Conservation (phyloP, 352 stramenopile species). For the Globisporangium sylvaticum region DNA sequence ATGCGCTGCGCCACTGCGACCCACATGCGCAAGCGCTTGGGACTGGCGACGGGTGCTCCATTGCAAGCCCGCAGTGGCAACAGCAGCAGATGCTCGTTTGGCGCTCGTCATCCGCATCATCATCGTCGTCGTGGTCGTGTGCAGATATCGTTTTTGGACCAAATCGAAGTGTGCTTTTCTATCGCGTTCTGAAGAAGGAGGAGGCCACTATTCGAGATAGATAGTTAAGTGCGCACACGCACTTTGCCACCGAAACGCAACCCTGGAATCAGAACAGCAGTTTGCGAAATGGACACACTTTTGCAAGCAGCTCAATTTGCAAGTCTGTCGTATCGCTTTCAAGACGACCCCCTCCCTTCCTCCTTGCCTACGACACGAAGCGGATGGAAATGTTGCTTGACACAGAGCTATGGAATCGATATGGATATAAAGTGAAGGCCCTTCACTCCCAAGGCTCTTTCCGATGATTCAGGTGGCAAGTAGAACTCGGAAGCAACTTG, state of each 20-base stretch:
- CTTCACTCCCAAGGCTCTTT: neutral
- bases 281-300: too few species aligned
- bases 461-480: neutral
- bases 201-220: neutral
- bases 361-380: neutral
- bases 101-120: neutral
- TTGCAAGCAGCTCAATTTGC: too few species aligned
- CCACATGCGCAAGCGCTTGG: neutral
- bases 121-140: neutral
- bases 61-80: neutral
- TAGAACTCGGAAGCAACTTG: neutral
- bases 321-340: too few species aligned
- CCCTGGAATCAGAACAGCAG: too few species aligned
- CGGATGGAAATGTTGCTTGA: constrained; percentile 1
- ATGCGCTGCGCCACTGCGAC: neutral
- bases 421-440: neutral
- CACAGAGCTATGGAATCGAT: neutral
- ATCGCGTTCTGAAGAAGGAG: neutral
- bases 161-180: neutral
- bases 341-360: too few species aligned
- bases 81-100: neutral
- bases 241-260: neutral
- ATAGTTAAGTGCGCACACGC: neutral
- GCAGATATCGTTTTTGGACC: neutral
- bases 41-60: neutral